Evolutionary conservation across 2,329 filamentous ascomycete genomes (phyloP).

Genomic region (Paecilomyces fulvus): DNA sequence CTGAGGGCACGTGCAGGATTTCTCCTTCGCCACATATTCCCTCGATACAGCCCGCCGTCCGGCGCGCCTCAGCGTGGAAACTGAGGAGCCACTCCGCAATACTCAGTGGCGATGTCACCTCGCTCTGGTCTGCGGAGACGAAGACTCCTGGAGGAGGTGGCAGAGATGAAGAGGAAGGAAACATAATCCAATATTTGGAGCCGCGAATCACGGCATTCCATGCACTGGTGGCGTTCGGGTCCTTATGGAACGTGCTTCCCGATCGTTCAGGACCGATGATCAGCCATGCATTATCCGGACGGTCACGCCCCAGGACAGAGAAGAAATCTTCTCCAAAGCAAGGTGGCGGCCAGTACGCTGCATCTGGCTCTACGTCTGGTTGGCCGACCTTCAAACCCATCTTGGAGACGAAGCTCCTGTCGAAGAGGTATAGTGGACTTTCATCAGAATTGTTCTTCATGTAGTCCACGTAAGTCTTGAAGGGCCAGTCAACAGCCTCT

Average conservation of each 20-base stretch:
- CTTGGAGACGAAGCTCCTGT: constrained; percentile 77
- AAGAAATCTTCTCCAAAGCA: constrained; percentile 88
- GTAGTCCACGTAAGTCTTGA: constrained; percentile 73
- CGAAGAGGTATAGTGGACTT: constrained; percentile 87
- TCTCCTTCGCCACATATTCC: constrained; percentile 79
- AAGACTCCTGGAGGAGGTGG: constrained; percentile 79
- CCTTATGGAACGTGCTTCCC: constrained; percentile 91
- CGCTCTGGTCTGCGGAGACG: constrained; percentile 79
- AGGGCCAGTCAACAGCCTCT: constrained; percentile 87
- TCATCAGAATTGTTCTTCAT: constrained; percentile 75
- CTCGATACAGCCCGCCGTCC: constrained; percentile 68
- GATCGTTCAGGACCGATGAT: constrained; percentile 82
- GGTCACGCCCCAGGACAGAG: constrained; percentile 63
- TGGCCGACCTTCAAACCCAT: constrained; percentile 60
- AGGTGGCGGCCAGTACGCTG: constrained; percentile 67
- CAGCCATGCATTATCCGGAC: constrained; percentile 85
- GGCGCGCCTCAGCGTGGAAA: constrained; percentile 77
- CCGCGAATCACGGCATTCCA: constrained; percentile 93
- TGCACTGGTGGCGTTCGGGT: constrained; percentile 61
- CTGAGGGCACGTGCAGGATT: constrained; percentile 82
- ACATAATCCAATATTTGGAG: constrained; percentile 98
- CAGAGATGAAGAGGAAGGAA: constrained; percentile 57
- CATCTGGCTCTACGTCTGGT: constrained; percentile 31
- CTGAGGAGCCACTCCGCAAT: constrained; percentile 94
- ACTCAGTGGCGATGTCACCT: constrained; percentile 87